Evolutionary conservation across 2,329 filamentous ascomycete species (phyloP).

Genomic region (Intubia oerlemansii): DNA sequence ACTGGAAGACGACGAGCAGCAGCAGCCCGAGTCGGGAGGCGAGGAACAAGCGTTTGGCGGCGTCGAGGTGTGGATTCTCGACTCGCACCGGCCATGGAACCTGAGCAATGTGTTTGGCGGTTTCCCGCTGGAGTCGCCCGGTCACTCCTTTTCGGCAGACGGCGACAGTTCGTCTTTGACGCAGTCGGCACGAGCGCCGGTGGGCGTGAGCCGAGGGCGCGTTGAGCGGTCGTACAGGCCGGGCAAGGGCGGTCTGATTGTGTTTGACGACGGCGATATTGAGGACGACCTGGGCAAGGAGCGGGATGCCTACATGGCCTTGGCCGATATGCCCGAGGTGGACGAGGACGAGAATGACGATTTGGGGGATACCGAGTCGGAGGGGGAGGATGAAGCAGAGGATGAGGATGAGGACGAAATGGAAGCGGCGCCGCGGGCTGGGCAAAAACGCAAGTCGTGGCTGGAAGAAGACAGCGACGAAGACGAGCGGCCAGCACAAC

Average conservation of each 20-base stretch:
- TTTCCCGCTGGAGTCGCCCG: conserved; percentile 28
- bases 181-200: conserved; percentile 21
- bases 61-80: conserved; percentile 91
- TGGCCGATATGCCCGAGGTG: conserved; percentile 78
- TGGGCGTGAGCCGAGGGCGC: conserved; percentile 51
- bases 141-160: neutral
- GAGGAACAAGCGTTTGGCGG: conserved; percentile 36
- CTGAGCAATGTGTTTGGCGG: conserved; percentile 81
- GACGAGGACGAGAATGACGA: conserved; percentile 44
- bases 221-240: conserved; percentile 52
- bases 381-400: conserved; percentile 47
- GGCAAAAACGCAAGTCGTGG: conserved; percentile 50
- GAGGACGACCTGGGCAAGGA: conserved; percentile 59
- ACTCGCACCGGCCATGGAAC: conserved; percentile 87
- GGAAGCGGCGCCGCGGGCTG: conserved; percentile 8
- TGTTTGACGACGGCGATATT: conserved; percentile 92
- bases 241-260: conserved; percentile 70
- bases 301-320: conserved; percentile 62
- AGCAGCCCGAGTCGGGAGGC: conserved; percentile 36
- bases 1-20: too few species aligned
- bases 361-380: conserved; percentile 50
- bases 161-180: conserved; percentile 12
- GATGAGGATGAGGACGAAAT: conserved; percentile 23
- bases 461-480: conserved; percentile 50
- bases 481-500: conserved; percentile 54